Evolutionary conservation across 202 grass and related monocot species (phyloP).

Genomic region (Dendrocalamus latiflorus): DNA sequence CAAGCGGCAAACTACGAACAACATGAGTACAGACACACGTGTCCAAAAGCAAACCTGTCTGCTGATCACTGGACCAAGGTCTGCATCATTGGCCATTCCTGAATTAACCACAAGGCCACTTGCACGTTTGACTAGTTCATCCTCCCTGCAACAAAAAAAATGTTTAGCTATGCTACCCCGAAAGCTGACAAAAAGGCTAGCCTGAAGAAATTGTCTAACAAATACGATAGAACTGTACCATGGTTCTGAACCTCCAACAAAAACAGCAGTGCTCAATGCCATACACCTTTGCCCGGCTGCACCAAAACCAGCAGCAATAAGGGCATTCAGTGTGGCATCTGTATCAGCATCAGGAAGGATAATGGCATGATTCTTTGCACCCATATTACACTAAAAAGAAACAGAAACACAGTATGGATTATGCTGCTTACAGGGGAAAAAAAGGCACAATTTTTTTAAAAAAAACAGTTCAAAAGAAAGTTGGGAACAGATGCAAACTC

Average conservation of each 20-base stretch:
- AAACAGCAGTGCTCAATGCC: conserved; percentile 94
- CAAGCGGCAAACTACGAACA: background rate
- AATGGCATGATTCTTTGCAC: conserved; percentile 96
- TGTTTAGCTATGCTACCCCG: background rate
- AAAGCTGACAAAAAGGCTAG: background rate
- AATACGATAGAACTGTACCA: conserved; percentile 54
- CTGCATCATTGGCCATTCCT: conserved; percentile 61
- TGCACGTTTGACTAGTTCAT: conserved; percentile 67
- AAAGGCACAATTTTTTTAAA: too few relatives aligned
- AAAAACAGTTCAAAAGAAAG: background rate
- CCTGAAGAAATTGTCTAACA: background rate
- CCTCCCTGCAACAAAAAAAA: conserved; percentile 59
- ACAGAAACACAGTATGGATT: conserved; percentile 2
- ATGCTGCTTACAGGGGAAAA: conserved; percentile 8
- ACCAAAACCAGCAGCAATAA: conserved; percentile 94
- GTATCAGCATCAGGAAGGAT: conserved; percentile 84
- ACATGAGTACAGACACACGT: background rate
- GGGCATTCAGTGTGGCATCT: conserved; percentile 82
- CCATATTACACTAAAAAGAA: conserved; percentile 82
- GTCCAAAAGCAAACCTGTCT: conserved; percentile 53
- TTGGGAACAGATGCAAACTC: conserved; percentile 13
- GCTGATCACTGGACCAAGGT: conserved; percentile 95
- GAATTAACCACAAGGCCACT: conserved; percentile 63
- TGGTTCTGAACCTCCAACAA: conserved; percentile 89
- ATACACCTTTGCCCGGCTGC: conserved; percentile 98